Conservation (phyloP, 1,284 basidiomycete species). For the Papiliotrema nemorosa region DNA sequence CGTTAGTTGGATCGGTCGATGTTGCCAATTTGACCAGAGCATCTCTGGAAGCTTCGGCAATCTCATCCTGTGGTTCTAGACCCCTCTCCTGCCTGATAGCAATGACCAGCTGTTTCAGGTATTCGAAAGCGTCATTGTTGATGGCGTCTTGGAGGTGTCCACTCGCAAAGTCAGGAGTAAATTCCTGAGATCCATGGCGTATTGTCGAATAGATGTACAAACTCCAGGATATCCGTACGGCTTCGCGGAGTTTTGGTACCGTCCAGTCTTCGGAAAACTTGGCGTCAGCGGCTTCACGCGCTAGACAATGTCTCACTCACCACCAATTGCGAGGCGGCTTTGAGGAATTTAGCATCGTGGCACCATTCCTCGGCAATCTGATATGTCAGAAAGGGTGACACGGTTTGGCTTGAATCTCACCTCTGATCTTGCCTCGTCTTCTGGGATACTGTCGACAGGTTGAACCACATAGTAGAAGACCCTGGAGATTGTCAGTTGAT, state of each 20-base stretch:
- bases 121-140: slow-evolving; percentile 76
- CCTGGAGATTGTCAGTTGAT: slow-evolving; percentile 8
- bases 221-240: slow-evolving; percentile 79
- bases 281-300: slow-evolving; percentile 3
- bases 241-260: slow-evolving; percentile 70
- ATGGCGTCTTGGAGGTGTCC: slow-evolving; percentile 75
- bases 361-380: slow-evolving; percentile 26
- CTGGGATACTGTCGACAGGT: slow-evolving; percentile 26
- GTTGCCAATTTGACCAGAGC: slow-evolving; percentile 65
- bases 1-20: slow-evolving; percentile 49
- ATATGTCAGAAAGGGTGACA: no score
- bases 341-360: slow-evolving; percentile 34
- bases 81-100: slow-evolving; percentile 22
- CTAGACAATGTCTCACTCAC: slow-evolving; percentile 13
- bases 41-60: slow-evolving; percentile 47
- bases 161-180: slow-evolving; percentile 74
- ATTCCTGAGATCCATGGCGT: slow-evolving; percentile 60
- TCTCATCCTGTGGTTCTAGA: slow-evolving; percentile 20
- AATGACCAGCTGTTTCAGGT: slow-evolving; percentile 56
- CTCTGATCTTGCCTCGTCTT: slow-evolving; percentile 23
- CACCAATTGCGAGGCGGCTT: slow-evolving; percentile 30
- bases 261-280: slow-evolving; percentile 59
- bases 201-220: slow-evolving; percentile 73
- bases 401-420: no score
- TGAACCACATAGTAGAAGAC: slow-evolving; percentile 29